Evolutionary conservation across 1,139 yeast genomes (phyloP).

Genomic region (Lodderomyces jiufengensis): DNA sequence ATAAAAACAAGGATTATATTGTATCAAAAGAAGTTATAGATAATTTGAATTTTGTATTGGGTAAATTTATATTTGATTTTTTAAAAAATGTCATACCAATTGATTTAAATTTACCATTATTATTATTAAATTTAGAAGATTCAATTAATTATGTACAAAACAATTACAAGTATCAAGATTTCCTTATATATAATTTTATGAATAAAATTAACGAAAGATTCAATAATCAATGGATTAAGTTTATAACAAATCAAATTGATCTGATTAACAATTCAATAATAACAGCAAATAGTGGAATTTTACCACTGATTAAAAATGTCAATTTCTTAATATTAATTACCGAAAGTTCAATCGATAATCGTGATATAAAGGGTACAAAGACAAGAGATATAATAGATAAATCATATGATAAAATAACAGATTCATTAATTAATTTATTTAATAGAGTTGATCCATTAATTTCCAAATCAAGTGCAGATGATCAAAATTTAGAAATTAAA

Average conservation of each 20-base stretch:
- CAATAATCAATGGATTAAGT: conserved; percentile 55
- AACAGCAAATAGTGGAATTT: conserved; percentile 40
- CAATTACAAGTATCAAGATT: conserved; percentile 58
- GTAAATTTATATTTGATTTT: conserved; percentile 38
- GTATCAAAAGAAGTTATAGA: conserved; percentile 49
- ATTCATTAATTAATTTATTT: conserved; percentile 36
- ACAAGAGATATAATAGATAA: conserved; percentile 36
- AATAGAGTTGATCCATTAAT: conserved; percentile 42
- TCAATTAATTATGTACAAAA: conserved; percentile 40
- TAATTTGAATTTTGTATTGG: conserved; percentile 54
- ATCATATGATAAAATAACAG: conserved; percentile 38
- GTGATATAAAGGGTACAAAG: conserved; percentile 21
- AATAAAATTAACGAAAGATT: conserved; percentile 52
- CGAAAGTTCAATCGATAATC: conserved; percentile 30
- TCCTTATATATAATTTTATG: conserved; percentile 48
- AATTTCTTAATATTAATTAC: conserved; percentile 32
- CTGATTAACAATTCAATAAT: conserved; percentile 49
- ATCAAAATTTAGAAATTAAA: conserved; percentile 55
- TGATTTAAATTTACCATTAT: conserved; percentile 34
- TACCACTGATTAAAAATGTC: conserved; percentile 33
- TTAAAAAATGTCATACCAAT: conserved; percentile 37
- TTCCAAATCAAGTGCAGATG: conserved; percentile 47
- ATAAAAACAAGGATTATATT: conserved; percentile 36
- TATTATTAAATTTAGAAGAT: conserved; percentile 39
- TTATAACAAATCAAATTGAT: conserved; percentile 52